Conservation (phyloP, 2,329 filamentous ascomycete genomes). For the Cercospora nicotianae region DNA sequence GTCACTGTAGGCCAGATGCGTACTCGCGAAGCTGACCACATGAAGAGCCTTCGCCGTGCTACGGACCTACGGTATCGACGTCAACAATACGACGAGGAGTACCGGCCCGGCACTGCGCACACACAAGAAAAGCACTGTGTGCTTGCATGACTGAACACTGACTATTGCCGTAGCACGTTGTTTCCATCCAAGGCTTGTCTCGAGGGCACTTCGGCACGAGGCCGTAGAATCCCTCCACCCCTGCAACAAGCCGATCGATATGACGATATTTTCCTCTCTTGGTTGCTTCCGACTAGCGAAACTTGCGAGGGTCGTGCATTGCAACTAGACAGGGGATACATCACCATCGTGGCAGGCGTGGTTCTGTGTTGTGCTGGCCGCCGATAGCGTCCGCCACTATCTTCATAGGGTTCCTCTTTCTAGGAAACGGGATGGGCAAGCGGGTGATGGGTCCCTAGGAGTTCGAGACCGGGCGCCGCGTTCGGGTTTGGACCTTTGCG, state of each 20-base stretch:
- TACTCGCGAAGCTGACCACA: not conserved
- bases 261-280: slow-evolving; percentile 6
- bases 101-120: not conserved
- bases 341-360: not conserved
- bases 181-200: not conserved
- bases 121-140: not conserved
- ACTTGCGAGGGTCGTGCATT: not conserved
- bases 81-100: not conserved
- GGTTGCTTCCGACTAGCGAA: not conserved
- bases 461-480: not conserved
- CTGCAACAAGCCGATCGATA: not conserved
- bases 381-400: not conserved
- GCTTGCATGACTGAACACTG: not conserved
- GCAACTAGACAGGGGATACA: not conserved
- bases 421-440: not conserved
- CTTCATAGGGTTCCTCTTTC: not conserved
- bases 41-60: not conserved
- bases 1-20: not conserved
- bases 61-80: not conserved
- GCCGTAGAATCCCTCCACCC: not conserved
- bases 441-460: not conserved
- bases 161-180: not conserved
- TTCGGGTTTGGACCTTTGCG: not conserved
- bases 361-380: not conserved
- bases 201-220: slow-evolving; percentile 11